These are phyloP conservation scores for Abelmoschus esculentus DNA, from an alignment of 345 rosid genomes.

Conservation along the genomic window DNA sequence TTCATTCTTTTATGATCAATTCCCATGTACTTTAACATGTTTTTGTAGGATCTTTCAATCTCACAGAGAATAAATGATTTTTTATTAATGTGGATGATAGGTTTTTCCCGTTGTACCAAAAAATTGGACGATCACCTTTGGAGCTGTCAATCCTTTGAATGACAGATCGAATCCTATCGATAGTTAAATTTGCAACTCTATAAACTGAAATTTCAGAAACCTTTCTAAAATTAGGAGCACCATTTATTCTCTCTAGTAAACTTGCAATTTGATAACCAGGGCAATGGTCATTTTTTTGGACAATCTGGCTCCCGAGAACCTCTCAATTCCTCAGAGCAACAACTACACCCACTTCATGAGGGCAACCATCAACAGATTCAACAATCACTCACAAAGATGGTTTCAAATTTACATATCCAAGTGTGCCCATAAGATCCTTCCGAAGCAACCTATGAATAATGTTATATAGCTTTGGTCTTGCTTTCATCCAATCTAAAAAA, in stretches of 20 bases:
- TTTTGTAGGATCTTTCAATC: constrained; percentile 90
- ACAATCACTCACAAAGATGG: constrained; percentile 68
- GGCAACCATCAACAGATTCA: constrained; percentile 79
- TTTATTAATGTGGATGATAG: constrained; percentile 89
- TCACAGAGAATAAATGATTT: constrained; percentile 97
- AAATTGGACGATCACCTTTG: no score
- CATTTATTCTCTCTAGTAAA: constrained; percentile 86
- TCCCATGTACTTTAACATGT: constrained; percentile 96
- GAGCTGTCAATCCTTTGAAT: constrained; percentile 79
- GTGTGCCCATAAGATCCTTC: constrained; percentile 98
- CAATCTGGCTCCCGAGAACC: constrained; percentile 94
- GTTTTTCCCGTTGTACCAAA: constrained; percentile 99
- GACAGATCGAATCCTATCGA: constrained; percentile 82
- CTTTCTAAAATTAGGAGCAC: constrained; percentile 97
- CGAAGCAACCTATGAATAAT: constrained; percentile 96
- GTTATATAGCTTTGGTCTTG: constrained; percentile 93
- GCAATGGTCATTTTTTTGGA: constrained; percentile 93
- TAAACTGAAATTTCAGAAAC: constrained; percentile 96
- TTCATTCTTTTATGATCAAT: constrained; percentile 90
- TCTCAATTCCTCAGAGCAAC: constrained; percentile 88
- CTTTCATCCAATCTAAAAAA: constrained; percentile 98
- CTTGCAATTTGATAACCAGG: constrained; percentile 79
- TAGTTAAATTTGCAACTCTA: constrained; percentile 96
- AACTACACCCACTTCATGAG: constrained; percentile 81
- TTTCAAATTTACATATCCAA: constrained; percentile 60